phyloP scores from a whole-genome alignment of 768 basidiomycete genomes.

The Obba rivulosa region DNA sequence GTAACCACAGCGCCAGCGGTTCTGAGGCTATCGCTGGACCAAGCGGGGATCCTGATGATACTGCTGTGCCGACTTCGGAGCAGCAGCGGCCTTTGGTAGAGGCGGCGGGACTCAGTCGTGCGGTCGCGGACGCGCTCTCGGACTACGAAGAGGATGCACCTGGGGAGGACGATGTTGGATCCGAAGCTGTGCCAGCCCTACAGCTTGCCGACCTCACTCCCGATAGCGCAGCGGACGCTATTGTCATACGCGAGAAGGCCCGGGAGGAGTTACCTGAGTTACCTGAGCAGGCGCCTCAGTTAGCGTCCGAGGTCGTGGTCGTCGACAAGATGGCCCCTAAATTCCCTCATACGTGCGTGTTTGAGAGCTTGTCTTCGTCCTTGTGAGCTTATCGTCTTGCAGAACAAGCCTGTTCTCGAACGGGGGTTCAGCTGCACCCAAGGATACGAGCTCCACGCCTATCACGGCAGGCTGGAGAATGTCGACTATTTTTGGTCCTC shows the following conservation, averaged over 20 bases:
- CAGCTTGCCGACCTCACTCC: not conserved
- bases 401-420: not conserved
- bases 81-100: constrained; percentile 31
- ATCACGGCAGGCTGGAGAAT: constrained; percentile 33
- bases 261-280: too few relatives aligned
- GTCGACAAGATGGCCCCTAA: not conserved
- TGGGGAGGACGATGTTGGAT: constrained; percentile 10
- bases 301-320: not conserved
- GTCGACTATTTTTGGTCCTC: constrained; percentile 63
- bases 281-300: too few relatives aligned
- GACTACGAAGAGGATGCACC: constrained; percentile 52
- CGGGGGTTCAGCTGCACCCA: not conserved
- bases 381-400: not conserved
- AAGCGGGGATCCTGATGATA: too few relatives aligned
- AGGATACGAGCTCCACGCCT: constrained; percentile 9
- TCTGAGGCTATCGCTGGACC: too few relatives aligned
- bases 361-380: not conserved
- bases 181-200: not conserved
- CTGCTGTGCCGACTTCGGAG: too few relatives aligned
- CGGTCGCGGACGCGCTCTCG: constrained; percentile 37
- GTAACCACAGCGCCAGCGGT: too few relatives aligned
- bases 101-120: constrained; percentile 40
- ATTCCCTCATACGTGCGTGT: not conserved
- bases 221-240: not conserved
- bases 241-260: too few relatives aligned